Percentiles rank a stretch among this genome's conserved stretches.
These are phyloP conservation scores for Simplicillium sp. DNA, from an alignment of 2,329 filamentous ascomycete species.

Conservation along the genomic window DNA sequence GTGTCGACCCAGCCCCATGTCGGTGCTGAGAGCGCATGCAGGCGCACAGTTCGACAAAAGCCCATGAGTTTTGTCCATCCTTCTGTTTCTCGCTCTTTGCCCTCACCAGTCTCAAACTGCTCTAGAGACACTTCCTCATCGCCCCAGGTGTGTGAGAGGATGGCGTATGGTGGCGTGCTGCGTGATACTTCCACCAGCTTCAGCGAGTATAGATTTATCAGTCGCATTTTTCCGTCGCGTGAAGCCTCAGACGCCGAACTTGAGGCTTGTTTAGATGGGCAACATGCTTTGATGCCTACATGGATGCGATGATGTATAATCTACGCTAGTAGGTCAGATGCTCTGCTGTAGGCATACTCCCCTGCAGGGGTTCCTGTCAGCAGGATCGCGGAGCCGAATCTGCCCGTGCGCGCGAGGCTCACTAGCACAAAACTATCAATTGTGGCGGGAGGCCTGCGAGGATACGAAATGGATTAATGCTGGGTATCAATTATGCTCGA, in stretches of 20 bases:
- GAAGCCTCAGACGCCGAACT: background rate
- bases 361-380: too few relatives aligned
- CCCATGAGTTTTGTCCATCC: slow-evolving; percentile 1
- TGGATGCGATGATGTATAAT: too few relatives aligned
- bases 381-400: too few relatives aligned
- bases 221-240: slow-evolving; percentile 13
- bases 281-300: too few relatives aligned
- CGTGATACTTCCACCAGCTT: slow-evolving; percentile 9
- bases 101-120: slow-evolving; percentile 7
- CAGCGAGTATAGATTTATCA: slow-evolving; percentile 12
- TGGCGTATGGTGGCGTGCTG: slow-evolving; percentile 11
- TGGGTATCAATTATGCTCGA: too few relatives aligned
- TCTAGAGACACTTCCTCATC: slow-evolving; percentile 12
- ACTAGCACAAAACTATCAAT: too few relatives aligned
- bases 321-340: too few relatives aligned
- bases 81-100: background rate
- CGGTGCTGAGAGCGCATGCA: slow-evolving; percentile 6
- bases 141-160: slow-evolving; percentile 14
- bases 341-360: too few relatives aligned
- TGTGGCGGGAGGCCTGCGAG: too few relatives aligned
- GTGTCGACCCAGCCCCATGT: slow-evolving; percentile 5
- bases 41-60: background rate
- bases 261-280: too few relatives aligned
- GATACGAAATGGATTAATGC: too few relatives aligned
- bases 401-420: too few relatives aligned